phyloP scores from a whole-genome alignment of 1,284 basidiomycete species.

The Irpex lacteus region DNA sequence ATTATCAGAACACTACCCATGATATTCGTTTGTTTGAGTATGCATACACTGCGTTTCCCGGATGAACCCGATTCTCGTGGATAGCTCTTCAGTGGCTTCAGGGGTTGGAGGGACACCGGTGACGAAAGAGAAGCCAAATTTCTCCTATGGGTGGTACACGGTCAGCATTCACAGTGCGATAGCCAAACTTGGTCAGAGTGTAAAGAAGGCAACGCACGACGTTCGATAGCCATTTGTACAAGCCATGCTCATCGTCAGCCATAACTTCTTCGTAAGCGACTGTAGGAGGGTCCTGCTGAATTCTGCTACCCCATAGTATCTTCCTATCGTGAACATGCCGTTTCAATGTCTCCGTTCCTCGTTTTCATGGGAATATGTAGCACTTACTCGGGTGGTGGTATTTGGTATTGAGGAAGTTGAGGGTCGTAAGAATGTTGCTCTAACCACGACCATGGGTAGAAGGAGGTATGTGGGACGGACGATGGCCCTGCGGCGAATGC shows the following conservation, averaged over 20 bases:
- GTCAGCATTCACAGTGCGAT: not conserved
- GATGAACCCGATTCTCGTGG: conserved; percentile 82
- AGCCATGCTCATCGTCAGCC: conserved; percentile 58
- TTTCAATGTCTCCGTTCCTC: not conserved
- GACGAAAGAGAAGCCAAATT: conserved; percentile 89
- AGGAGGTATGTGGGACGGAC: conserved; percentile 62
- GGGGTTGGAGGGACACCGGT: conserved; percentile 78
- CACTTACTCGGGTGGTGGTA: conserved; percentile 40
- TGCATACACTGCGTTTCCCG: conserved; percentile 88
- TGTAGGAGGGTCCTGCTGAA: conserved; percentile 73
- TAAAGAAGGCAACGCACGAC: conserved; percentile 60
- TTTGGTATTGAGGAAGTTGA: conserved; percentile 28
- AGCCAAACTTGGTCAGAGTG: not conserved
- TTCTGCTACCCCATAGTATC: conserved; percentile 80
- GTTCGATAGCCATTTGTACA: conserved; percentile 81
- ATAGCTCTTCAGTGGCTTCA: conserved; percentile 82
- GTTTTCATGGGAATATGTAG: not conserved
- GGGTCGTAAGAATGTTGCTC: conserved; percentile 76
- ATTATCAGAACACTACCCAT: not conserved
- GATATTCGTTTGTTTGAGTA: not conserved
- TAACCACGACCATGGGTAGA: conserved; percentile 89
- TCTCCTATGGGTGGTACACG: conserved; percentile 45
- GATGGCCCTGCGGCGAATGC: conserved; percentile 50
- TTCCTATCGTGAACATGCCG: conserved; percentile 43
- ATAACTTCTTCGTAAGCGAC: conserved; percentile 79